Evolutionary conservation across 345 rosid genomes (phyloP).

Genomic region (Cardiospermum halicacabum): DNA sequence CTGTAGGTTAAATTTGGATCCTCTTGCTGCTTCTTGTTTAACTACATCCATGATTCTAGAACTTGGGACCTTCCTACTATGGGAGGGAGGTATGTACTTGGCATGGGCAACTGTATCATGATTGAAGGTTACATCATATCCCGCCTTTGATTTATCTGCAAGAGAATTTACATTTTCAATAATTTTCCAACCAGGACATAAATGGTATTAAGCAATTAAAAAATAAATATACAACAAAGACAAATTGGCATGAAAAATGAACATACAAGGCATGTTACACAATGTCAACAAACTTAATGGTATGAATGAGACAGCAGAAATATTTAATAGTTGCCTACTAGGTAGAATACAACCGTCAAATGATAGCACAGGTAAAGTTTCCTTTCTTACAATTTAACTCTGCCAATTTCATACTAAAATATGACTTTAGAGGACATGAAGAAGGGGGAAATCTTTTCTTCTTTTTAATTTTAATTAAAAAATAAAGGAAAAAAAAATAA

Average conservation of each 20-base stretch:
- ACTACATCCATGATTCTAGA: conserved; percentile 28
- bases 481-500: background rate
- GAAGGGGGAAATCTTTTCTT: no score
- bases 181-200: no score
- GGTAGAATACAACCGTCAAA: background rate
- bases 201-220: background rate
- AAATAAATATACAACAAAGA: background rate
- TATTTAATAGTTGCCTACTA: background rate
- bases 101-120: conserved; percentile 17
- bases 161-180: conserved; percentile 18
- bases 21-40: conserved; percentile 35
- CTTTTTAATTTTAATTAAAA: no score
- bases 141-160: conserved; percentile 60
- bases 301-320: background rate
- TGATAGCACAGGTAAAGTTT: background rate
- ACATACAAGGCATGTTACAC: background rate
- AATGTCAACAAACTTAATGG: background rate
- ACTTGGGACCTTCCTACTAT: conserved; percentile 35
- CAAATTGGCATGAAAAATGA: background rate
- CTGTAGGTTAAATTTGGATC: conserved; percentile 35
- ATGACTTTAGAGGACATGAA: conserved; percentile 1
- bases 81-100: conserved; percentile 35
- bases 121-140: conserved; percentile 18
- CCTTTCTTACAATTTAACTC: background rate
- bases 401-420: background rate